Evolutionary conservation across 192 early-diverging fungal species (phyloP).

Genomic region (Jimgerdemannia flammicorona): DNA sequence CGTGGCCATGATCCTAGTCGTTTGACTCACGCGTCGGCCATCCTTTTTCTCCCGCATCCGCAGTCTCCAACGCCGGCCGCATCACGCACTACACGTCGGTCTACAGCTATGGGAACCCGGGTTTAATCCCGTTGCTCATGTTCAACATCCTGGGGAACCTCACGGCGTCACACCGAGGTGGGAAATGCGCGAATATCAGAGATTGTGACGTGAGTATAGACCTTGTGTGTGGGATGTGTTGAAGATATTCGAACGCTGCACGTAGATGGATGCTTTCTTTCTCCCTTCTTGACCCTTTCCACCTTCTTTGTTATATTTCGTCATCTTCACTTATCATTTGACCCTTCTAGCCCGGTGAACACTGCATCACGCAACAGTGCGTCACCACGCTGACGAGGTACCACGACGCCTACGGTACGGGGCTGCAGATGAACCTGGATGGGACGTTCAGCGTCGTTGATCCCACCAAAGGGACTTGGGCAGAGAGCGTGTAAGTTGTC

Average conservation of each 20-base stretch:
- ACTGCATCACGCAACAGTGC: slow-evolving; percentile 40
- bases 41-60: background rate
- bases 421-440: slow-evolving; percentile 34
- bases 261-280: too few species aligned
- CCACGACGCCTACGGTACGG: slow-evolving; percentile 49
- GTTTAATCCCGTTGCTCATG: slow-evolving; percentile 38
- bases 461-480: slow-evolving; percentile 40
- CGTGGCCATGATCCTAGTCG: background rate
- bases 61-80: slow-evolving; percentile 19
- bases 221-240: background rate
- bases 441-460: slow-evolving; percentile 33
- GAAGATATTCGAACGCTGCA: background rate
- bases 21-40: background rate
- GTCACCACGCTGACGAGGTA: slow-evolving; percentile 44
- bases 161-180: slow-evolving; percentile 20
- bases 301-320: background rate
- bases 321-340: slow-evolving; percentile 6
- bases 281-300: too few species aligned
- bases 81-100: slow-evolving; percentile 44
- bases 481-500: slow-evolving; percentile 50
- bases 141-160: slow-evolving; percentile 42
- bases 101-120: slow-evolving; percentile 30
- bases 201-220: slow-evolving; percentile 15
- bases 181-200: background rate
- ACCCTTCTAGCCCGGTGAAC: slow-evolving; percentile 27